Conservation (phyloP, 805 yeast species). For the Blastobotrys mokoenaii region DNA sequence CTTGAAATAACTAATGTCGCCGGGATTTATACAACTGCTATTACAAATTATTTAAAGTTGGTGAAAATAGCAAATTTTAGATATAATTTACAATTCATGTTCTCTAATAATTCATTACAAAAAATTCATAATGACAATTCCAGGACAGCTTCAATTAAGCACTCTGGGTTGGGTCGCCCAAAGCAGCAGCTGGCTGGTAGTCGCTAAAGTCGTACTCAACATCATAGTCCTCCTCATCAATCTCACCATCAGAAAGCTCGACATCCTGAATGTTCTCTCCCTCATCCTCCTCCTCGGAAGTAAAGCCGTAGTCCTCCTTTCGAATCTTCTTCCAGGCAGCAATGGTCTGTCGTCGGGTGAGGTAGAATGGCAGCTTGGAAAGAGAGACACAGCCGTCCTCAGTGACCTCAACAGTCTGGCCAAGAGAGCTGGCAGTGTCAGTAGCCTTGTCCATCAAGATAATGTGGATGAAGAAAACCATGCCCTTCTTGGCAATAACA, state of each 20-base stretch:
- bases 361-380: constrained; percentile 6
- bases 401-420: constrained; percentile 9
- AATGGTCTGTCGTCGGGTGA: constrained; percentile 6
- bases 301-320: constrained; percentile 7
- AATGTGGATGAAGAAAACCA: constrained; percentile 8
- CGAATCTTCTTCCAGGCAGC: constrained; percentile 9
- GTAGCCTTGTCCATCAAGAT: constrained; percentile 9
- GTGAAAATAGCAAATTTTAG: too few species aligned
- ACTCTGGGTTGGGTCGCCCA: constrained; percentile 7
- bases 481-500: constrained; percentile 8
- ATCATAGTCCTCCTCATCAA: constrained; percentile 8
- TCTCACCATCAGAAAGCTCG: constrained; percentile 7
- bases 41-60: too few species aligned
- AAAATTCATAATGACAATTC: too few species aligned
- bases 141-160: too few species aligned
- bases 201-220: constrained; percentile 9
- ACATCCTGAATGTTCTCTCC: constrained; percentile 7
- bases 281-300: constrained; percentile 8
- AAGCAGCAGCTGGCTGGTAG: constrained; percentile 5
- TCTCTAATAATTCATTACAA: too few species aligned
- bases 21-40: too few species aligned
- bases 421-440: constrained; percentile 8
- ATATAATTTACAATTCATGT: too few species aligned
- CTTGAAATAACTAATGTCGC: too few species aligned
- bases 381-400: constrained; percentile 7